phyloP scores from a whole-genome alignment of 306 rosid genomes.

The Glycine latifolia region DNA sequence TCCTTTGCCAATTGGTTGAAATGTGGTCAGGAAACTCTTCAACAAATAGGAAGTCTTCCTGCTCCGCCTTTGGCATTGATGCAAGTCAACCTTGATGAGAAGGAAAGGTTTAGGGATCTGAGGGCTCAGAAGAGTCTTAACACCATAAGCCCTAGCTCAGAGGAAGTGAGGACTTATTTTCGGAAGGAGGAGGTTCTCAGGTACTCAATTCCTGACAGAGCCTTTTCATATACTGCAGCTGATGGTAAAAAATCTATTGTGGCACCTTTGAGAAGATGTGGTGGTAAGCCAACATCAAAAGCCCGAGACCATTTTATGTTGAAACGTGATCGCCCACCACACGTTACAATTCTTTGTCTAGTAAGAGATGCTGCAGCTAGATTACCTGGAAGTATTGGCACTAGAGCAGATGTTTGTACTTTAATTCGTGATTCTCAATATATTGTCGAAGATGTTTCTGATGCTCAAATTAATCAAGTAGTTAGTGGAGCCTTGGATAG shows the following conservation, averaged over 20 bases:
- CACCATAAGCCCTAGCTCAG: constrained; percentile 90
- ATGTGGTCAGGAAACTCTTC: constrained; percentile 99
- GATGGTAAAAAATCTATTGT: constrained; percentile 98
- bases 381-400: constrained; percentile 99
- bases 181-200: constrained; percentile 96
- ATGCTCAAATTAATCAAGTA: constrained; percentile 93
- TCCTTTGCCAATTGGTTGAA: constrained; percentile 98
- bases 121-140: constrained; percentile 99
- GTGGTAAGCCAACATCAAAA: constrained; percentile 99
- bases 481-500: constrained; percentile 99
- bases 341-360: constrained; percentile 97
- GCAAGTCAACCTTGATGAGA: constrained; percentile 96
- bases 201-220: constrained; percentile 99
- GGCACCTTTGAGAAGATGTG: constrained; percentile 98
- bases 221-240: constrained; percentile 95
- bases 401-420: constrained; percentile 98
- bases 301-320: constrained; percentile 99
- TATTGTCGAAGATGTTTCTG: constrained; percentile 97
- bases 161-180: constrained; percentile 88
- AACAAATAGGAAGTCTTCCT: constrained; percentile 98
- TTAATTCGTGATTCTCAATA: constrained; percentile 97
- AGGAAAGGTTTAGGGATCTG: constrained; percentile 94
- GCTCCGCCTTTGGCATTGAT: constrained; percentile 88
- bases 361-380: constrained; percentile 99
- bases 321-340: constrained; percentile 98